Conservation (phyloP, 495 filamentous ascomycete species). For the Cladorrhinum samala region DNA sequence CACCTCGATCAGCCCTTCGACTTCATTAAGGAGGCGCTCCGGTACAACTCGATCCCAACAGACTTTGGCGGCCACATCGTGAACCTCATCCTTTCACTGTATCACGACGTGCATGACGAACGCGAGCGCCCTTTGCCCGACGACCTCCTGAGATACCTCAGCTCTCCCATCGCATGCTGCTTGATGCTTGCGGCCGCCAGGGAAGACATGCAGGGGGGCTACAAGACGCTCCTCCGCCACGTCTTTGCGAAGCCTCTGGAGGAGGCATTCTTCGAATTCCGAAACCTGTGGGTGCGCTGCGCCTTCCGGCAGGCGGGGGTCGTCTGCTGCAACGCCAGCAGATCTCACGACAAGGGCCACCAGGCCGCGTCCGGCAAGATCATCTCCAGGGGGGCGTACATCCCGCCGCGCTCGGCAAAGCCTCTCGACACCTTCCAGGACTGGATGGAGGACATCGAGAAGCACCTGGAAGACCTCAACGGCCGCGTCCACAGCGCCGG, state of each 20-base stretch:
- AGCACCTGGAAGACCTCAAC: neutral
- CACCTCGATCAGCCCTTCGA: constrained; percentile 49
- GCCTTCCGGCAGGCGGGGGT: constrained; percentile 22
- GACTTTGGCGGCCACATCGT: constrained; percentile 52
- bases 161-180: constrained; percentile 44
- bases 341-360: constrained; percentile 42
- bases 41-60: constrained; percentile 39
- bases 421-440: constrained; percentile 19
- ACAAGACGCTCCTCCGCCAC: constrained; percentile 22
- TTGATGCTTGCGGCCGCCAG: constrained; percentile 43
- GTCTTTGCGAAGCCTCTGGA: neutral
- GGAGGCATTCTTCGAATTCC: constrained; percentile 39
- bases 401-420: constrained; percentile 31
- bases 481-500: too few species aligned
- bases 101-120: constrained; percentile 43
- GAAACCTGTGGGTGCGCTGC: constrained; percentile 38
- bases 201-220: constrained; percentile 19
- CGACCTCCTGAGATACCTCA: constrained; percentile 34
- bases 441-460: constrained; percentile 17
- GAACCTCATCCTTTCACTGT: constrained; percentile 41
- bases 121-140: constrained; percentile 25
- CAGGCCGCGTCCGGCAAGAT: constrained; percentile 37
- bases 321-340: constrained; percentile 35
- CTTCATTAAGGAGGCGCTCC: constrained; percentile 45
- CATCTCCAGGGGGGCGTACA: constrained; percentile 35